phyloP scores from a whole-genome alignment of 768 basidiomycete species.

The Trametes elegans region DNA sequence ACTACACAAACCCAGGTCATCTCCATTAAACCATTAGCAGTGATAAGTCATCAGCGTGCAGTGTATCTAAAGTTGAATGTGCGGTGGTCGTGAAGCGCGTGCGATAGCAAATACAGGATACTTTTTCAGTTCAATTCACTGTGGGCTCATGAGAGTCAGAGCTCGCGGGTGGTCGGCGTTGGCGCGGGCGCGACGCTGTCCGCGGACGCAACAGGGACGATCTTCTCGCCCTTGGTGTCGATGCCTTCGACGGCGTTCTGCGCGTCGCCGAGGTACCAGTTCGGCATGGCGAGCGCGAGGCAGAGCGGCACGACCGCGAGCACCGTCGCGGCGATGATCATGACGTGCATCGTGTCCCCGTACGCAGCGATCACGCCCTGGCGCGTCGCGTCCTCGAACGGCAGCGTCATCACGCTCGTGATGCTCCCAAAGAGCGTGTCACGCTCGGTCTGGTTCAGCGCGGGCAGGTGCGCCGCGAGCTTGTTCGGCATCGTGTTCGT shows the following conservation, averaged over 20 bases:
- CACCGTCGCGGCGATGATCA: conserved; percentile 35
- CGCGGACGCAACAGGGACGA: background rate
- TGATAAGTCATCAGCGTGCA: no score
- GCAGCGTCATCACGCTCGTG: conserved; percentile 44
- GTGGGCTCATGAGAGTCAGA: no score
- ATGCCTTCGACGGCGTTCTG: conserved; percentile 66
- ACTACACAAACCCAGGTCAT: no score
- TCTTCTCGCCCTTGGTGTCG: conserved; percentile 19
- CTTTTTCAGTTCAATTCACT: no score
- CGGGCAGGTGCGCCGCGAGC: conserved; percentile 54
- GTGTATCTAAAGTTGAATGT: no score
- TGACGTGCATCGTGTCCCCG: conserved; percentile 27
- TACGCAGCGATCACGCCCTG: conserved; percentile 34
- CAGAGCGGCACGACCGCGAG: conserved; percentile 56
- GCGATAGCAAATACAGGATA: no score
- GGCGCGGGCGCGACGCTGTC: no score
- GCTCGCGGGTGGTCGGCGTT: no score
- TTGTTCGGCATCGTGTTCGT: conserved; percentile 62
- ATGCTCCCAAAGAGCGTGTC: conserved; percentile 55
- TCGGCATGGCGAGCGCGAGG: conserved; percentile 55
- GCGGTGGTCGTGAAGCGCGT: no score
- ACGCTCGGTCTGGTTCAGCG: conserved; percentile 40
- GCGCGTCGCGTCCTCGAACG: conserved; percentile 57
- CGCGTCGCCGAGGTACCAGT: conserved; percentile 63
- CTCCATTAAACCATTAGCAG: no score